phyloP scores from a whole-genome alignment of 257 asterid genomes.

The Salvia rosmarinus region DNA sequence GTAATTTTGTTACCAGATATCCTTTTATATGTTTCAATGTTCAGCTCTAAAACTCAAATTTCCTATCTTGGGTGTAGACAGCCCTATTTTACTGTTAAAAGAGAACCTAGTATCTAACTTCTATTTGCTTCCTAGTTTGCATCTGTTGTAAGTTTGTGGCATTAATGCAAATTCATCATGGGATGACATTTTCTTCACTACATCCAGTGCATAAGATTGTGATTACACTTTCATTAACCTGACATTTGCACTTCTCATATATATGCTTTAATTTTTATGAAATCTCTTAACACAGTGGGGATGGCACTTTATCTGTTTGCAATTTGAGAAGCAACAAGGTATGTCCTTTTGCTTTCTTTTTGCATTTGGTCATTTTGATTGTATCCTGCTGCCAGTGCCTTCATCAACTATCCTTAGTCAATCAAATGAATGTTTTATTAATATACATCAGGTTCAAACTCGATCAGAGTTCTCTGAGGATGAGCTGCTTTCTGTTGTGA shows the following conservation, averaged over 20 bases:
- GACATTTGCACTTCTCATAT: constrained; percentile 7
- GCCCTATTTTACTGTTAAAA: background rate
- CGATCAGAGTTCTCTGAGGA: constrained; percentile 94
- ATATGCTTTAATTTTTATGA: constrained; percentile 14
- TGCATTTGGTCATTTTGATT: constrained; percentile 13
- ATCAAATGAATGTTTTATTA: constrained; percentile 8
- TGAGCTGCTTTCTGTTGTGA: constrained; percentile 87
- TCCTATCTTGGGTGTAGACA: background rate
- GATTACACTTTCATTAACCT: background rate
- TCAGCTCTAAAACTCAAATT: constrained; percentile 14
- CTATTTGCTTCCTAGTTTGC: constrained; percentile 6
- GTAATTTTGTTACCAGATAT: background rate
- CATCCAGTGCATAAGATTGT: constrained; percentile 10
- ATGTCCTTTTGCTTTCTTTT: constrained; percentile 31
- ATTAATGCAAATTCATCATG: background rate
- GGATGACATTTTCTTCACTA: background rate
- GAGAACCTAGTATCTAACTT: constrained; percentile 10
- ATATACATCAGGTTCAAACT: constrained; percentile 67
- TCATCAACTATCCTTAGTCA: constrained; percentile 10
- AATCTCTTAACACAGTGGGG: constrained; percentile 65
- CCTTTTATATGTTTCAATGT: background rate
- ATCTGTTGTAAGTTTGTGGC: background rate
- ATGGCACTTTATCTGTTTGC: constrained; percentile 91
- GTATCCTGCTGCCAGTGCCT: background rate
- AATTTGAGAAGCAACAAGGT: constrained; percentile 93